Evolutionary conservation across 2,329 filamentous ascomycete genomes (phyloP).

Genomic region (Trichoderma polysporum): DNA sequence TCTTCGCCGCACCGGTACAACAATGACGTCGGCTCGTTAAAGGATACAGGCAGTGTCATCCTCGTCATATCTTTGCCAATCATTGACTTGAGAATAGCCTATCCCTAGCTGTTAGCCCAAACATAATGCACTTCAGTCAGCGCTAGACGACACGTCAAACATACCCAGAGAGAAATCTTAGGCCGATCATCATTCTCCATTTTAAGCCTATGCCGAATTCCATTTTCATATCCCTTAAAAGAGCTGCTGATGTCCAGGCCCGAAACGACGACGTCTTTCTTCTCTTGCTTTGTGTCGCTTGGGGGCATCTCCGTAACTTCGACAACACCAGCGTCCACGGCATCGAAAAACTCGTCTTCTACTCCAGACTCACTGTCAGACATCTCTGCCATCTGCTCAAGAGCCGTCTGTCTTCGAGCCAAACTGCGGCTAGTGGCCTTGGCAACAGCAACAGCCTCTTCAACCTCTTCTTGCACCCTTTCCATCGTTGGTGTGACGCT

Average conservation of each 20-base stretch:
- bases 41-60: slow-evolving; percentile 97
- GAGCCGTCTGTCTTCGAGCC: slow-evolving; percentile 60
- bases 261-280: slow-evolving; percentile 43
- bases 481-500: slow-evolving; percentile 30
- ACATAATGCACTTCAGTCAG: background rate
- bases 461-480: slow-evolving; percentile 35
- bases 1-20: slow-evolving; percentile 95
- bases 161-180: slow-evolving; percentile 93
- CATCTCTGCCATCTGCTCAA: slow-evolving; percentile 70
- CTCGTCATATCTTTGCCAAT: slow-evolving; percentile 99
- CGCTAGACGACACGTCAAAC: slow-evolving; percentile 30
- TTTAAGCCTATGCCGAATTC: slow-evolving; percentile 74
- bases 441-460: slow-evolving; percentile 30
- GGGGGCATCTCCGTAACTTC: slow-evolving; percentile 70
- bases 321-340: slow-evolving; percentile 88
- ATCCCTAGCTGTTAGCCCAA: slow-evolving; percentile 26
- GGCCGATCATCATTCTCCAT: slow-evolving; percentile 91
- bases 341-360: slow-evolving; percentile 94
- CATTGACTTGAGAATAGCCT: slow-evolving; percentile 98
- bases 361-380: slow-evolving; percentile 80
- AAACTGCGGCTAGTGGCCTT: slow-evolving; percentile 44
- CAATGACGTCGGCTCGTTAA: slow-evolving; percentile 96
- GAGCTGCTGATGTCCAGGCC: slow-evolving; percentile 68
- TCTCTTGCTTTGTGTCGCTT: slow-evolving; percentile 43
- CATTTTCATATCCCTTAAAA: slow-evolving; percentile 90